Base-by-base conservation (phyloP, 2,329 filamentous ascomycete genomes). In the Alternaria sp. region DNA sequence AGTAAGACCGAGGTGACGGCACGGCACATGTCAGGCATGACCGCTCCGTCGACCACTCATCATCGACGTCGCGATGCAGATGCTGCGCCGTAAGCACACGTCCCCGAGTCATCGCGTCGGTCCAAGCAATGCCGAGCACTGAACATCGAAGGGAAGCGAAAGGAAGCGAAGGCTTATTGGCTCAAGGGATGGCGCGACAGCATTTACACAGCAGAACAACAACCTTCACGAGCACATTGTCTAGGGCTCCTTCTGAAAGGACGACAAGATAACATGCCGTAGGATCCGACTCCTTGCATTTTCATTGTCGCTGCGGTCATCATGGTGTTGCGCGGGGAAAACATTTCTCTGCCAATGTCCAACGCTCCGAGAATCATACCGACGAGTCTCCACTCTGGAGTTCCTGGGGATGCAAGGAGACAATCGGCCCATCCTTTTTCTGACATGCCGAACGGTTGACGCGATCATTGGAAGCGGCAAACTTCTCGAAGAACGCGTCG, bases 351-450 rank as follows among this genome's bases (percentile, higher is more conserved):
- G 28, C 19, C 32, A 52, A 52, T 23, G 30, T 25, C 5, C n/a
- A 21, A 1, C 49, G 19, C 28, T 11, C 58, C 61, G 59, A 62
- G 30, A 62, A 49, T 49, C 30, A 10, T 54, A 43, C 59, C 59
- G 54, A 21, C 44, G 15, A n/a, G 13, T 46, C 59, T 25, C 51
- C 49, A 44, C 49, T 54, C 47, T 19, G 43, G 30, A 61, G 57
- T 57, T 57, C 45, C 44, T 57, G 52, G 43, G 28, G 28, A n/a
- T 32, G 25, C 40, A 46, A 30, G 54, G 54, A 30, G 19, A 13
- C 9, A 59, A 55, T 59, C 57, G 50, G 64, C 54, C 56, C 43
- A 40, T 47, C 45, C 32, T 64, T 69, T 69, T 62, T 67, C 67
- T 61, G 60, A 68, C 65, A 66, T 67, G 54, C 45, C 36, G 17